phyloP scores from a whole-genome alignment of 2,329 filamentous ascomycete species.

The Trichoderma gracile region DNA sequence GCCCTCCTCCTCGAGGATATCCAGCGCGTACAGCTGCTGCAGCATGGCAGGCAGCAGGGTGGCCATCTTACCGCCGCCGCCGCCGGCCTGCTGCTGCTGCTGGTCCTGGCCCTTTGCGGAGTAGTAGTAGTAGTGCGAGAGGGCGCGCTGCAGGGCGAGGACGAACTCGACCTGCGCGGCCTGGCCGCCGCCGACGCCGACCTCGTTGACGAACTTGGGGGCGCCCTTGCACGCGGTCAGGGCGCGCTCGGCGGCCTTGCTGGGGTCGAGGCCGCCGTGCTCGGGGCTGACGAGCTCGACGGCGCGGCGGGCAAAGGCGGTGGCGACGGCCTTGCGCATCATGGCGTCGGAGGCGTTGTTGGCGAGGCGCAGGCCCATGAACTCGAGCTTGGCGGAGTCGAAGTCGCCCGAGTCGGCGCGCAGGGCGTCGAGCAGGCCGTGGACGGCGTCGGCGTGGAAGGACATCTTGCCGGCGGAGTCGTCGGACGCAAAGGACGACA shows the following conservation, averaged over 20 bases:
- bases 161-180: slow-evolving; percentile 85
- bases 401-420: slow-evolving; percentile 75
- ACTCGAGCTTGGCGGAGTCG: slow-evolving; percentile 79
- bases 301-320: slow-evolving; percentile 80
- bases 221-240: slow-evolving; percentile 58
- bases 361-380: slow-evolving; percentile 88
- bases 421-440: slow-evolving; percentile 83
- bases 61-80: slow-evolving; percentile 43
- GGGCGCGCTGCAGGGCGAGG: slow-evolving; percentile 76
- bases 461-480: slow-evolving; percentile 58
- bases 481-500: slow-evolving; percentile 72
- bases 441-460: slow-evolving; percentile 86
- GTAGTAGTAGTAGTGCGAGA: slow-evolving; percentile 51
- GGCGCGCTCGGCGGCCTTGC: slow-evolving; percentile 64
- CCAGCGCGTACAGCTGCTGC: slow-evolving; percentile 81
- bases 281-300: slow-evolving; percentile 63
- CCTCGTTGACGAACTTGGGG: slow-evolving; percentile 57
- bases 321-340: slow-evolving; percentile 82
- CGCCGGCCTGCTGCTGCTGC: no score
- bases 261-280: slow-evolving; percentile 56
- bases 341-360: slow-evolving; percentile 88
- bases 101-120: slow-evolving; percentile 47
- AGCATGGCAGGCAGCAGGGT: slow-evolving; percentile 74
- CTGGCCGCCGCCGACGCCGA: slow-evolving; percentile 64
- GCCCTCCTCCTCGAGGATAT: slow-evolving; percentile 85